Conservation (phyloP, 176 grass and related monocot genomes). For the Oryza officinalis region DNA sequence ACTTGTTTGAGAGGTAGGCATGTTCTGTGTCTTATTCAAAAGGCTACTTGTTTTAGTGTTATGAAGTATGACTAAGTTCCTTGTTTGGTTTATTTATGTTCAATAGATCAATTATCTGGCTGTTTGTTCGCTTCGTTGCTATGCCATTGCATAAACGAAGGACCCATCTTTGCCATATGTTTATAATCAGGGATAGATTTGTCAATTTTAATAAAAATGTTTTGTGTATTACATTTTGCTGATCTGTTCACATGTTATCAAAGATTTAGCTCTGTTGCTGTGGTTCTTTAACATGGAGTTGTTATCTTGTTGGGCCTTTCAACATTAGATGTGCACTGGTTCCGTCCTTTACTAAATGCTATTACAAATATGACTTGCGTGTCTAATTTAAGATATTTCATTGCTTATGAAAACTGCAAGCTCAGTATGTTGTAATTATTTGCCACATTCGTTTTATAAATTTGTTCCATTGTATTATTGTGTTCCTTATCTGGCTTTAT, state of each 20-base stretch:
- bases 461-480: neutral
- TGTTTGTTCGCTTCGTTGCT: conserved; percentile 23
- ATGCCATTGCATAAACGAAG: neutral
- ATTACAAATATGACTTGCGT: neutral
- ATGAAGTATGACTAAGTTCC: neutral
- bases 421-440: neutral
- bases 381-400: conserved; percentile 1
- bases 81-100: conserved; percentile 2
- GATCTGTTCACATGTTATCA: conserved; percentile 16
- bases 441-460: neutral
- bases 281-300: conserved; percentile 6
- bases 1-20: neutral
- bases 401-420: conserved; percentile 8
- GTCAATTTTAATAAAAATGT: conserved; percentile 7
- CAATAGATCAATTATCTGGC: neutral
- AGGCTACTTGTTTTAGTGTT: conserved; percentile 4
- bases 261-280: neutral
- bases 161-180: conserved; percentile 2
- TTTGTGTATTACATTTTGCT: conserved; percentile 1
- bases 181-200: neutral
- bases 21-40: neutral
- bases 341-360: neutral
- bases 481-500: conserved; percentile 19
- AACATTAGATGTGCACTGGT: conserved; percentile 2
- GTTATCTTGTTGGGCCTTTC: neutral